A percentile compares a stretch with the other conserved stretches of the same genome.
These are phyloP conservation scores for Agastache rugosa DNA, from an alignment of 257 asterid species.

Conservation along the genomic window DNA sequence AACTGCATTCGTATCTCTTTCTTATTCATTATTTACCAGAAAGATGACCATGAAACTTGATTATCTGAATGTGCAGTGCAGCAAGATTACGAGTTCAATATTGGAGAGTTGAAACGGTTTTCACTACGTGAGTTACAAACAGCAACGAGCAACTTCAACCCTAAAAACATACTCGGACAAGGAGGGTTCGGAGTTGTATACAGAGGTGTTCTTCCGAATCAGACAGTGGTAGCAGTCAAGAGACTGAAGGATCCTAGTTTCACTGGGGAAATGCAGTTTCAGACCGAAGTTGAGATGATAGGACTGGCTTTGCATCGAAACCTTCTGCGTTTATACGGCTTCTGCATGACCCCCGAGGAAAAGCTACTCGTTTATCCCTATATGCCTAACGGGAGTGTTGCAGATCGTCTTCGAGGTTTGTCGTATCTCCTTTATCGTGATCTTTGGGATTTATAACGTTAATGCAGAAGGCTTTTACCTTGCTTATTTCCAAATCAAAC, in stretches of 20 bases:
- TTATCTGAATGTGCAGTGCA: conserved; percentile 58
- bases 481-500: too few relatives aligned
- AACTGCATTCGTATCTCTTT: not conserved
- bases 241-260: conserved; percentile 80
- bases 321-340: conserved; percentile 82
- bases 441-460: not conserved
- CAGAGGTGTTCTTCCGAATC: conserved; percentile 76
- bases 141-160: conserved; percentile 84
- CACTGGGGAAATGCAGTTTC: conserved; percentile 94
- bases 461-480: too few relatives aligned
- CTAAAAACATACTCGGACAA: conserved; percentile 80
- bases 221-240: conserved; percentile 79
- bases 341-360: conserved; percentile 87
- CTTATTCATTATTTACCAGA: not conserved
- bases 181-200: conserved; percentile 97
- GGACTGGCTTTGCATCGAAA: conserved; percentile 94
- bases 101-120: conserved; percentile 73
- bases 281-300: conserved; percentile 96
- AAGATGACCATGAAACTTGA: conserved; percentile 20
- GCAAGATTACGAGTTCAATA: conserved; percentile 73
- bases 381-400: conserved; percentile 96
- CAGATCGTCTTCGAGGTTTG: conserved; percentile 87
- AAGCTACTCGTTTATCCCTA: conserved; percentile 88
- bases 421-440: not conserved
- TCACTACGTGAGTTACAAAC: conserved; percentile 77